phyloP scores from a whole-genome alignment of 1,284 basidiomycete species.

The Bondarzewia mesenterica region DNA sequence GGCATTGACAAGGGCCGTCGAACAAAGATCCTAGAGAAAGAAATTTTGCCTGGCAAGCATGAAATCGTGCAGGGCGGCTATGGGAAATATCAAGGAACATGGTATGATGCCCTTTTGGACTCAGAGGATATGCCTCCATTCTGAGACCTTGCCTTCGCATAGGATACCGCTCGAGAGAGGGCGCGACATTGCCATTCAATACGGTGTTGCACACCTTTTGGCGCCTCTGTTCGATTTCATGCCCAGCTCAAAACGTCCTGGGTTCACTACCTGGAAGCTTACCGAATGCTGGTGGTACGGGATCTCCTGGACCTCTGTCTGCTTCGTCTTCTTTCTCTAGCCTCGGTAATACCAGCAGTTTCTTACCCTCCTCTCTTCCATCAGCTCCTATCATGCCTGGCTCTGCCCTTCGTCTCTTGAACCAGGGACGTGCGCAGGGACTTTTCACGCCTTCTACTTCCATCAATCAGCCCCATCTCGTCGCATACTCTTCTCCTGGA shows the following conservation, averaged over 20 bases:
- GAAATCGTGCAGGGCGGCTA: constrained; percentile 99
- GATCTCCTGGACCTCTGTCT: constrained; percentile 43
- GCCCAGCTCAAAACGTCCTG: constrained; percentile 63
- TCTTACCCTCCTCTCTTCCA: constrained; percentile 49
- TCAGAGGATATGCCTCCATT: constrained; percentile 1
- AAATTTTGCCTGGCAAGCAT: constrained; percentile 92
- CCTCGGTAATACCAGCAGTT: constrained; percentile 29
- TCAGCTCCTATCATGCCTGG: constrained; percentile 77
- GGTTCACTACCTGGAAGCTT: constrained; percentile 42
- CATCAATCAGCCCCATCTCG: constrained; percentile 26
- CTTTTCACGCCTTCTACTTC: constrained; percentile 77
- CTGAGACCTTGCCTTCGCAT: constrained; percentile 12
- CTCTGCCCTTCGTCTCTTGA: constrained; percentile 68
- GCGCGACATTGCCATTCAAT: constrained; percentile 83
- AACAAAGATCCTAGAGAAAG: constrained; percentile 97
- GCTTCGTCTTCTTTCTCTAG: constrained; percentile 40
- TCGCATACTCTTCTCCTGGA: constrained; percentile 13
- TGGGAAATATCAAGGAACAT: constrained; percentile 99
- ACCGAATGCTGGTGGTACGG: constrained; percentile 32
- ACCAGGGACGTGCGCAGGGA: constrained; percentile 80
- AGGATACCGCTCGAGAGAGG: constrained; percentile 93
- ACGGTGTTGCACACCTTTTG: constrained; percentile 79
- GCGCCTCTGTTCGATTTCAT: constrained; percentile 89
- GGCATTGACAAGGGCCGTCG: constrained; percentile 95
- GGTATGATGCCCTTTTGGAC: constrained; percentile 43